Conservation (phyloP, 1,284 basidiomycete genomes). For the Heliocybe sulcata region DNA sequence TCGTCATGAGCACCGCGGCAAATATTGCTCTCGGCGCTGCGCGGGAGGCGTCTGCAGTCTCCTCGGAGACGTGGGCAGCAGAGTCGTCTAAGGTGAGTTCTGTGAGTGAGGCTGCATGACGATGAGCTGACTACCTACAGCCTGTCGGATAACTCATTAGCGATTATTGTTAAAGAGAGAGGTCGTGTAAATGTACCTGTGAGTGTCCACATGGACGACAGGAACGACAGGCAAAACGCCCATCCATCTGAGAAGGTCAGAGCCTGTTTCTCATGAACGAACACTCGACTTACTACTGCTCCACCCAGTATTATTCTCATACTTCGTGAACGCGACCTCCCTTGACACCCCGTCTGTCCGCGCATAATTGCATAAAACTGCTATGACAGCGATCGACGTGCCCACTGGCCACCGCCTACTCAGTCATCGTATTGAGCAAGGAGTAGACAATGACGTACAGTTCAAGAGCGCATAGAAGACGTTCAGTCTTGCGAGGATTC, state of each 20-base stretch:
- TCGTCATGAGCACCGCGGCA: conserved; percentile 51
- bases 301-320: conserved; percentile 72
- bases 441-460: conserved; percentile 26
- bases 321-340: conserved; percentile 57
- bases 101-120: background rate
- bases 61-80: conserved; percentile 71
- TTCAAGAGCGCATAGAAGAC: conserved; percentile 61
- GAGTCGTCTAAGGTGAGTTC: conserved; percentile 48
- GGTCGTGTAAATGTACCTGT: conserved; percentile 40
- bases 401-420: conserved; percentile 31
- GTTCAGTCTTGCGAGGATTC: conserved; percentile 58
- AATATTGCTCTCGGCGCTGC: conserved; percentile 76
- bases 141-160: background rate
- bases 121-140: background rate
- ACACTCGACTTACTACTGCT: conserved; percentile 33
- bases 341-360: conserved; percentile 52
- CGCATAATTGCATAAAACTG: conserved; percentile 48
- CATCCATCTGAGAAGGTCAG: conserved; percentile 43
- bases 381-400: conserved; percentile 52
- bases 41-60: conserved; percentile 56
- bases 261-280: background rate
- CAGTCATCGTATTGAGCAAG: conserved; percentile 8
- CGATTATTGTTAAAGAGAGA: background rate
- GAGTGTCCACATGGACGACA: conserved; percentile 71
- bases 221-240: conserved; percentile 68